Evolutionary conservation across 176 grass and related monocot species (phyloP), one percentile per base, ranked within the genome.

Genomic region (Luzula sylvatica): DNA sequence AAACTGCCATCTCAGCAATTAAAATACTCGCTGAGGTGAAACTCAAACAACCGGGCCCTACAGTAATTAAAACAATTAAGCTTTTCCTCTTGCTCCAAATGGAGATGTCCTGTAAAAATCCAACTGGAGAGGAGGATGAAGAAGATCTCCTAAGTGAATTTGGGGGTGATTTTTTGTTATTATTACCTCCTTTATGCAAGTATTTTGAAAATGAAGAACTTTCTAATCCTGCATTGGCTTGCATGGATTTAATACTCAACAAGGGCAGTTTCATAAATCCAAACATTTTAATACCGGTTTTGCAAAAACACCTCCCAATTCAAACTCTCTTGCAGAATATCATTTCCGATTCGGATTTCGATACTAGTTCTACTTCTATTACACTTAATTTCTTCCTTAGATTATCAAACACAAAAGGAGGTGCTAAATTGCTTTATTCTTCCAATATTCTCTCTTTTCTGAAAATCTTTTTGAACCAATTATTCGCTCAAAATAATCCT

Each of bases 161-260:
- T 52, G 52, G 74, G n/a, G n/a, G n/a, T n/a, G n/a, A n/a, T n/a
- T n/a, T n/a, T n/a, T n/a, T n/a, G n/a, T n/a, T n/a, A n/a, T 71
- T 96, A 47, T 72, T 96, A 64, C 77, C 84, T 75, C 55, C 84
- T 57, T 61, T 96, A 20, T 89, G 90, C 67, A 96, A 89, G 66
- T 79, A 70, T 68, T 68, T 74, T 15, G 74, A 88, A 21, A 81
- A 79, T 66, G 47, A 52, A 22, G 90, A 89, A 64, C 84, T 66
- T 17, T 70, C 50, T 52, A 67, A 75, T 50, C 68, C 82, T 46
- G 78, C 80, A 66, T 56, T 96, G 58, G 80, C 74, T 59, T 68
- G 77, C 48, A 85, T 86, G 65, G 90, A 89, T 64, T 48, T 96
- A 77, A 85, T 88, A 26, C 53, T 89, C 61, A n/a, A n/a, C n/a